Base-by-base conservation (phyloP, 495 filamentous ascomycete species). In the Hypomontagnella monticulosa region DNA sequence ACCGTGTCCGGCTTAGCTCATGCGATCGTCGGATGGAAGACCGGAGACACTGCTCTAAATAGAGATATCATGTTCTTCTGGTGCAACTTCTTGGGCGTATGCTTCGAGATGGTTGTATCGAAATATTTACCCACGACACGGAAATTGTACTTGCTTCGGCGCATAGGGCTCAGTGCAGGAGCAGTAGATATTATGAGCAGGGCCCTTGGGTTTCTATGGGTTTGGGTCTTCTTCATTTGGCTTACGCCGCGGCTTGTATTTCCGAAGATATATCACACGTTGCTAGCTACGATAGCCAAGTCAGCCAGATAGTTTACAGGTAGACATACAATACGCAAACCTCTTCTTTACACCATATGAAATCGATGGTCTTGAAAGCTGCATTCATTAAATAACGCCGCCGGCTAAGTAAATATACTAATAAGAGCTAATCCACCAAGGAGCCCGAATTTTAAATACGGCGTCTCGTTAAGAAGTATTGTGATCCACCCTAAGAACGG, bases 31-130 rank as follows among this genome's bases (percentile, higher is more conserved):
- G 6, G 23, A 27, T 27, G 6, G 23, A 27, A 27, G 23, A 27
- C 23, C 6, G 23, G 23, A 27, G 30, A 33, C 40, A 14, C 33
- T 16, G 11, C 18, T 8, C 43, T n/a, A 3, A 6, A 6, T 27
- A 50, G 41, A 6, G 44, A 57, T 8, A 36, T 47, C 10, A 12
- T 57, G 16, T 57, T 57, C 54, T 57, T 46, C 19, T 57, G 54
- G 54, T 46, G 19, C 16, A 57, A 57, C 54, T 57, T 47, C n/a
- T 8, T 23, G 7, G 42, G 15, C 3, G 42, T 47, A 0, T 34
- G 41, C 32, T 36, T 47, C 12, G 54, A 57, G 20, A 12, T 57
- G 32, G 19, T 14, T 8, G n/a, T 38, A 19, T 46, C 54, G n/a
- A 57, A 37, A 12, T 16, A 15, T 30, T 57, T 30, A 15, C 11